Evolutionary conservation across 1,284 basidiomycete species (phyloP).

Genomic region (Tylopilus sp.): DNA sequence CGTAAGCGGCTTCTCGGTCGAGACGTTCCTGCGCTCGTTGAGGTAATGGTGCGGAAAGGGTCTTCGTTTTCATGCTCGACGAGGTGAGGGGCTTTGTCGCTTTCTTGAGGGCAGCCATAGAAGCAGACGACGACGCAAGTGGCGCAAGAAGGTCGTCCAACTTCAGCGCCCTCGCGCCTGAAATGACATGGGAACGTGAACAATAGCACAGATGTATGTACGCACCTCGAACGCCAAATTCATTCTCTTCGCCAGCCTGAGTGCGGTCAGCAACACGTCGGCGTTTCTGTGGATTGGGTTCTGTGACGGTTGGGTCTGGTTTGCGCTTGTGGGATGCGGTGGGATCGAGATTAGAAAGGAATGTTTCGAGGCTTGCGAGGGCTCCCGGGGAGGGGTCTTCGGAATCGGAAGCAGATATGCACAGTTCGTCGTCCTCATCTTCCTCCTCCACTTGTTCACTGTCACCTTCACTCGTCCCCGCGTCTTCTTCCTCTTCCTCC

Average conservation of each 20-base stretch:
- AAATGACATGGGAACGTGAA: constrained; percentile 5
- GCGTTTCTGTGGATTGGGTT: constrained; percentile 60
- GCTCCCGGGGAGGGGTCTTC: constrained; percentile 70
- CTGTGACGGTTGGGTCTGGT: constrained; percentile 47
- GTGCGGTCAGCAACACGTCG: constrained; percentile 77
- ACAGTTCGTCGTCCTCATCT: constrained; percentile 47
- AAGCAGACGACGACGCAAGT: constrained; percentile 67
- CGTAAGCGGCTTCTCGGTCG: constrained; percentile 95
- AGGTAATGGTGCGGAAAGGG: constrained; percentile 89
- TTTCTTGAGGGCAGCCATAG: constrained; percentile 74
- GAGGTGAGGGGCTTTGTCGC: constrained; percentile 70
- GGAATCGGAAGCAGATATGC: constrained; percentile 66
- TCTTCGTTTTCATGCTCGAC: constrained; percentile 52
- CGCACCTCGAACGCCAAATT: constrained; percentile 71
- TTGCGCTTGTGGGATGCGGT: constrained; percentile 78
- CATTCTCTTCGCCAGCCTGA: constrained; percentile 81
- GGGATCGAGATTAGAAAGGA: constrained; percentile 77
- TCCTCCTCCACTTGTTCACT: constrained; percentile 41
- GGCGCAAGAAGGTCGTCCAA: constrained; percentile 84
- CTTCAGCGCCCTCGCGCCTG: constrained; percentile 66
- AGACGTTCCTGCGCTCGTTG: constrained; percentile 89
- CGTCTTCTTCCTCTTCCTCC: neutral
- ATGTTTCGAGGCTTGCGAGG: constrained; percentile 73
- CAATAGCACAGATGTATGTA: constrained; percentile 1
- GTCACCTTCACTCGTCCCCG: neutral